Percentiles rank a stretch among this genome's conserved stretches.
Conservation (phyloP, 148 eudicot species). For the Tetragonia tetragonoides region DNA sequence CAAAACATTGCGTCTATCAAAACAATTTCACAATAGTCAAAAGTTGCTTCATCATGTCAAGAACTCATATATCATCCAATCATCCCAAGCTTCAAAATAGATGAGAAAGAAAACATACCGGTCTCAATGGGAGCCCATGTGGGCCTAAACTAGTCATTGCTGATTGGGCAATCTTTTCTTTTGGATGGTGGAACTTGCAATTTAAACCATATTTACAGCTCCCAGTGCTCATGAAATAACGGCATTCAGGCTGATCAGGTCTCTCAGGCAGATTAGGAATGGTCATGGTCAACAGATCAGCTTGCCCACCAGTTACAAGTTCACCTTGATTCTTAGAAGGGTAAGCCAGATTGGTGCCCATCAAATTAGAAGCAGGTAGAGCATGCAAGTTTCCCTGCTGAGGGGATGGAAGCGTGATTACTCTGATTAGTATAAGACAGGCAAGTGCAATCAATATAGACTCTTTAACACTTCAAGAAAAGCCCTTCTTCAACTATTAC, state of each 20-base stretch:
- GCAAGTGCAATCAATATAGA: not conserved
- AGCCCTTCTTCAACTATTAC: not conserved
- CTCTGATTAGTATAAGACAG: not conserved
- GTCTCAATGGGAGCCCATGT: slow-evolving; percentile 76
- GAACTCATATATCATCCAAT: not conserved
- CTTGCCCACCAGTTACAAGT: slow-evolving; percentile 28
- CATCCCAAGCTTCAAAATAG: not conserved
- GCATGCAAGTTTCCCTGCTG: slow-evolving; percentile 38
- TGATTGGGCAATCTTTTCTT: slow-evolving; percentile 42
- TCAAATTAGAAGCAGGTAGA: slow-evolving; percentile 13
- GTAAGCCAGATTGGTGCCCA: slow-evolving; percentile 27
- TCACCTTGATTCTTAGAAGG: slow-evolving; percentile 36
- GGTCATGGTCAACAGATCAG: slow-evolving; percentile 22
- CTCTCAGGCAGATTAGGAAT: slow-evolving; percentile 48
- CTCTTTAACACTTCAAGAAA: not conserved
- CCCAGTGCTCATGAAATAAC: slow-evolving; percentile 67
- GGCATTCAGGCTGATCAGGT: slow-evolving; percentile 73
- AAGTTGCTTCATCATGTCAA: not conserved
- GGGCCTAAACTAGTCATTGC: slow-evolving; percentile 48
- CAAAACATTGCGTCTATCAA: no score
- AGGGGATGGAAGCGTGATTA: slow-evolving; percentile 8
- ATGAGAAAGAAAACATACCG: slow-evolving; percentile 44
- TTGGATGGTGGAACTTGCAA: slow-evolving; percentile 80
- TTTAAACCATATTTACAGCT: slow-evolving; percentile 69
- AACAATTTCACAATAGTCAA: not conserved